Evolutionary conservation across 441 rosid species (phyloP).

Genomic region (Macaranga tanarius): DNA sequence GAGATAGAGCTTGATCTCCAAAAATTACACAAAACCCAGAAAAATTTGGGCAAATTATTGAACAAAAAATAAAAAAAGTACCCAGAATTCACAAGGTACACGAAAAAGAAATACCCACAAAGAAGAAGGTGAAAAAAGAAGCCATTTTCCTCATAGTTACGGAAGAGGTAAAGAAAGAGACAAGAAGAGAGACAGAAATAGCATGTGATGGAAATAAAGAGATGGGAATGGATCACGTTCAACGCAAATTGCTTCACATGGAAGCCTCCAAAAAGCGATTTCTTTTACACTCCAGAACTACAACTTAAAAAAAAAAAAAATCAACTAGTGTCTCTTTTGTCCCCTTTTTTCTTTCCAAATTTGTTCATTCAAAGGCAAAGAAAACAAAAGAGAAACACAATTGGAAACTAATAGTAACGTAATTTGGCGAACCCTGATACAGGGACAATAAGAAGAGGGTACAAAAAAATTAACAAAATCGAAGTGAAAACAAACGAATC

Average conservation of each 20-base stretch:
- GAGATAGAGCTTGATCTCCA: conserved; percentile 6
- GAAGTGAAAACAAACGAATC: too few relatives aligned
- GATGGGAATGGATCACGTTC: conserved; percentile 48
- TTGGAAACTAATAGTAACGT: background rate
- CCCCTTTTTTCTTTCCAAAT: background rate
- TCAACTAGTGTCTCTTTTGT: background rate
- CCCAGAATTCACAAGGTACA: conserved; percentile 1
- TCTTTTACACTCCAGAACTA: background rate
- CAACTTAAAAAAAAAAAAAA: too few relatives aligned
- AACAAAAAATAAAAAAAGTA: background rate
- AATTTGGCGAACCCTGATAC: background rate
- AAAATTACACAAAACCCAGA: conserved; percentile 1
- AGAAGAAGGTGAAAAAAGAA: background rate
- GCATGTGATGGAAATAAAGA: conserved; percentile 11
- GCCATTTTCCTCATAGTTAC: background rate
- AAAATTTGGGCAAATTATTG: background rate
- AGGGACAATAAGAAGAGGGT: background rate
- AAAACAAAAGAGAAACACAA: background rate
- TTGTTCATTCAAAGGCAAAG: background rate
- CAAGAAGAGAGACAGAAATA: background rate
- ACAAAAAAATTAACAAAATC: background rate
- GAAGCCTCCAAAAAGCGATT: conserved; percentile 42
- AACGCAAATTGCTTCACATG: conserved; percentile 62
- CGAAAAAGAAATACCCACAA: background rate
- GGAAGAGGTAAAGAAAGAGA: background rate